phyloP scores from a whole-genome alignment of 768 basidiomycete genomes.

The Tremella yokohamensis region DNA sequence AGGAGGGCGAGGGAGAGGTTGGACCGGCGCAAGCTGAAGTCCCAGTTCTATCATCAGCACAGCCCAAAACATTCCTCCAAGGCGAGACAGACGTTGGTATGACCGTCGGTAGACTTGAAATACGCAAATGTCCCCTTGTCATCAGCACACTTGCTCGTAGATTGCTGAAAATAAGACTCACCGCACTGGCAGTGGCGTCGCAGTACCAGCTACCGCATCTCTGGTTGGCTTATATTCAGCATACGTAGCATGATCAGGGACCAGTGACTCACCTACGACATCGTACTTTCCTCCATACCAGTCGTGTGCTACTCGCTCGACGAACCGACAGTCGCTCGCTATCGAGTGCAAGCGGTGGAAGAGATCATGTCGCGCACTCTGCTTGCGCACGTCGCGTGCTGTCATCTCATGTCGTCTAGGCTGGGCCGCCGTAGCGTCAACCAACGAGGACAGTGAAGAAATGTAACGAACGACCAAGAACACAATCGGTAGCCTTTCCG shows the following conservation, averaged over 20 bases:
- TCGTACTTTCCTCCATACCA: conserved; percentile 49
- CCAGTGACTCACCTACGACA: conserved; percentile 56
- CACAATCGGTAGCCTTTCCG: too few relatives aligned
- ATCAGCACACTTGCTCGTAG: background rate
- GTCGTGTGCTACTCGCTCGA: conserved; percentile 57
- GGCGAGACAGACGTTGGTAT: conserved; percentile 56
- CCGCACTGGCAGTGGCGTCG: conserved; percentile 56
- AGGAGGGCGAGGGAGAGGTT: conserved; percentile 74
- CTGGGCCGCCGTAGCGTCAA: too few relatives aligned
- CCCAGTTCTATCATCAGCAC: conserved; percentile 60
- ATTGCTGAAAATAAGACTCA: conserved; percentile 33
- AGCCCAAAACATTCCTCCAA: too few relatives aligned
- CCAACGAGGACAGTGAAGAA: too few relatives aligned
- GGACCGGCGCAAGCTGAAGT: conserved; percentile 74
- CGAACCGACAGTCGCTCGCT: conserved; percentile 68
- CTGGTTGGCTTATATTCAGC: conserved; percentile 66
- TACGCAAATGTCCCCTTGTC: conserved; percentile 57
- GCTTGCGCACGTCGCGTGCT: conserved; percentile 32
- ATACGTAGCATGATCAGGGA: conserved; percentile 4
- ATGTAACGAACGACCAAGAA: too few relatives aligned
- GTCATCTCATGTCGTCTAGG: background rate
- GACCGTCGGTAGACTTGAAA: conserved; percentile 91
- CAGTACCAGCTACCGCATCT: conserved; percentile 94
- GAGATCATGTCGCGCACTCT: conserved; percentile 57
- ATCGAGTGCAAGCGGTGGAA: conserved; percentile 88